Evolutionary conservation across 441 rosid species (phyloP).

Genomic region (Geranium incanum): DNA sequence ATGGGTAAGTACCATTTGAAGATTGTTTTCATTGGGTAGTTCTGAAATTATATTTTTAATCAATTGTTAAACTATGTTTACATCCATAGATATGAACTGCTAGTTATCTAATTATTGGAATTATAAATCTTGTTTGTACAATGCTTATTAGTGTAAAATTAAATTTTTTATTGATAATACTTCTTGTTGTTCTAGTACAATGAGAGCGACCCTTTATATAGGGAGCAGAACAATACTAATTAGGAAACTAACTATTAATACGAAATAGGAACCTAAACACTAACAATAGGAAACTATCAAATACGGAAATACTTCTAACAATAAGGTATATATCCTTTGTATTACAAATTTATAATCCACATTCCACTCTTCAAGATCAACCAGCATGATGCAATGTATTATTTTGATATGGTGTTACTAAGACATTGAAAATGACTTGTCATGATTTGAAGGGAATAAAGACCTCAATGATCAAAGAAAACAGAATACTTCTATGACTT

Average conservation of each 20-base stretch:
- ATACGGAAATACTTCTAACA: no score
- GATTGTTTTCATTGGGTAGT: slow-evolving; percentile 7
- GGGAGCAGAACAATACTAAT: no score
- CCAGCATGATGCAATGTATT: background rate
- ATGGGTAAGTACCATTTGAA: slow-evolving; percentile 60
- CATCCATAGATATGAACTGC: background rate
- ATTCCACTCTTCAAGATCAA: background rate
- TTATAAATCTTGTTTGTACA: background rate
- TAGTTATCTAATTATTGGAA: background rate
- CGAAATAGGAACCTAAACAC: no score
- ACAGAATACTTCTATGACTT: background rate
- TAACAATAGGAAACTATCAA: no score
- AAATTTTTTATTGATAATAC: no score
- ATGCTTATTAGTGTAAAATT: background rate
- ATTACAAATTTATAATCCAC: background rate
- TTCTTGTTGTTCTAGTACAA: no score
- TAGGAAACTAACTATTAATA: no score
- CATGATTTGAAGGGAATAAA: background rate
- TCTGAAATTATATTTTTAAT: slow-evolving; percentile 3
- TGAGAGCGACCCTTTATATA: no score
- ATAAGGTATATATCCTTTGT: background rate
- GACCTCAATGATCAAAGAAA: background rate
- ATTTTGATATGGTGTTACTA: background rate
- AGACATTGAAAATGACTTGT: background rate
- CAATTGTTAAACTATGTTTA: background rate